Evolutionary conservation across 2,329 filamentous ascomycete species (phyloP).

Genomic region (Ascochyta rabiei): DNA sequence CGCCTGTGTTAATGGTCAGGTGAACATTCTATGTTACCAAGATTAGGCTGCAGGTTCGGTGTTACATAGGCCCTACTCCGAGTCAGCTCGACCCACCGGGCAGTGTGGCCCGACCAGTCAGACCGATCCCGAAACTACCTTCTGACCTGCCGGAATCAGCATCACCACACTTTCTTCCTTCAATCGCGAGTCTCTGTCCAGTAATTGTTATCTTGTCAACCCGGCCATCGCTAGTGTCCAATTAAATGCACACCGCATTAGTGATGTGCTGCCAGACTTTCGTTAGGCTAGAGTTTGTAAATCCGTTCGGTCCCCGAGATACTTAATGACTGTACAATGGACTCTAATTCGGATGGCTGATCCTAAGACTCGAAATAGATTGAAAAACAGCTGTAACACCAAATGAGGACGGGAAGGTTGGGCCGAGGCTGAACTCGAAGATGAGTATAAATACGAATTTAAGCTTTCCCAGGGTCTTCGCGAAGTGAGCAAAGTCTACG

Average conservation of each 20-base stretch:
- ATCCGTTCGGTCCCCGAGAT: not conserved
- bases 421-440: too few relatives aligned
- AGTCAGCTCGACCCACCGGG: too few relatives aligned
- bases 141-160: not conserved
- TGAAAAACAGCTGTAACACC: too few relatives aligned
- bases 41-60: too few relatives aligned
- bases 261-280: not conserved
- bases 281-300: not conserved
- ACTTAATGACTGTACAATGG: not conserved
- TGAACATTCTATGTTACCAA: not conserved
- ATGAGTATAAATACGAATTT: too few relatives aligned
- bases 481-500: too few relatives aligned
- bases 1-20: constrained; percentile 1
- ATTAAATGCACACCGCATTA: not conserved
- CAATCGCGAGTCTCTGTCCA: constrained; percentile 2
- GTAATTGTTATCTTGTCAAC: not conserved
- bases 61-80: too few relatives aligned
- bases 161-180: constrained; percentile 1
- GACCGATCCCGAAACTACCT: not conserved
- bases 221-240: not conserved
- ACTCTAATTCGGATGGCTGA: not conserved
- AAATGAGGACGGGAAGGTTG: too few relatives aligned
- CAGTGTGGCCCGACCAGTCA: too few relatives aligned
- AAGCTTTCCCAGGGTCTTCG: too few relatives aligned
- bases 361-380: too few relatives aligned